Evolutionary conservation across 139 green algal genomes (phyloP).

Genomic region (Closterium sp.): DNA sequence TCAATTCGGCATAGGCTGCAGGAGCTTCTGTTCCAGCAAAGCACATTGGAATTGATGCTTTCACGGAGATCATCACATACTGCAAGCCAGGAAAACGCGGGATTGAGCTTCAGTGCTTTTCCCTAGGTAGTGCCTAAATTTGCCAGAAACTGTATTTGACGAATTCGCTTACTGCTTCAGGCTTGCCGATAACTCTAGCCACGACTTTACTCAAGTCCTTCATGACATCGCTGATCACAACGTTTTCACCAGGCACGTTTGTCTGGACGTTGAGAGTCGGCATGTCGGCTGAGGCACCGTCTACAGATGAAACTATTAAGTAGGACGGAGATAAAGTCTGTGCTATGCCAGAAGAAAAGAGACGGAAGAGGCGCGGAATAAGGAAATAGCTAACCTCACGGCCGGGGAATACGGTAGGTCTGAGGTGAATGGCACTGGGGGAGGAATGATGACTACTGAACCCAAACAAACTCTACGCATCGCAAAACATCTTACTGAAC

Average conservation of each 20-base stretch:
- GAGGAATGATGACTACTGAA: too few species aligned
- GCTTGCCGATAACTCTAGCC: slow-evolving; percentile 20
- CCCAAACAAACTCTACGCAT: too few species aligned
- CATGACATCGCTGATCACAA: slow-evolving; percentile 33
- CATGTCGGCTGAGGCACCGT: neutral
- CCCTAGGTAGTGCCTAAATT: too few species aligned
- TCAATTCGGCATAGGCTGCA: slow-evolving; percentile 47
- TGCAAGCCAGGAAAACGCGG: slow-evolving; percentile 16
- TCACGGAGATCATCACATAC: slow-evolving; percentile 54
- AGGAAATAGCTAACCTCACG: too few species aligned
- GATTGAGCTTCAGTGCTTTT: too few species aligned
- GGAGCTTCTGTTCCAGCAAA: slow-evolving; percentile 57
- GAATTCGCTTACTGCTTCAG: slow-evolving; percentile 11
- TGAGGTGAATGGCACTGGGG: too few species aligned
- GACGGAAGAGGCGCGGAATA: too few species aligned
- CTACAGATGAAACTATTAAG: neutral
- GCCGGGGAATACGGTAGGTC: too few species aligned
- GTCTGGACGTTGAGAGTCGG: slow-evolving; percentile 32
- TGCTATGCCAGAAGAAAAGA: neutral
- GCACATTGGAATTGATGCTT: slow-evolving; percentile 45
- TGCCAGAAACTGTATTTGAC: neutral
- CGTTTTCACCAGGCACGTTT: slow-evolving; percentile 21
- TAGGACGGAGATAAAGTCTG: neutral
- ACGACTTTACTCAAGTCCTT: slow-evolving; percentile 21
- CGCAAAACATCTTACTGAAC: too few species aligned